Conservation (phyloP, 768 basidiomycete genomes). For the Boletus coccyginus region DNA sequence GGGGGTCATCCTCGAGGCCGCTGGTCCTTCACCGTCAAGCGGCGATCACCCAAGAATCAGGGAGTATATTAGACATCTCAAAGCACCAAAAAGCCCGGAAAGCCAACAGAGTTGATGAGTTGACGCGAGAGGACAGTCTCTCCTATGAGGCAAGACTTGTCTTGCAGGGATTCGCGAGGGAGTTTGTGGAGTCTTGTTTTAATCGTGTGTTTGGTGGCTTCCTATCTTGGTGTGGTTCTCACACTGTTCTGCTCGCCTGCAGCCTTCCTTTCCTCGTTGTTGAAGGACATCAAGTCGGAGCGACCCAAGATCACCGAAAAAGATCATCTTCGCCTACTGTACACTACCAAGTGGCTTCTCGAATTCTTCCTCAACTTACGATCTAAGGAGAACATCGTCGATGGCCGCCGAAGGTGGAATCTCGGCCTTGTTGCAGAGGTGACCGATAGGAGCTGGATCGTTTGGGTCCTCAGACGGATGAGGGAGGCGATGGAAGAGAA, state of each 20-base stretch:
- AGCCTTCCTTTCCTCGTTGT: slow-evolving; percentile 84
- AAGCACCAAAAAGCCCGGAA: slow-evolving; percentile 63
- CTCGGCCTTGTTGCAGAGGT: slow-evolving; percentile 82
- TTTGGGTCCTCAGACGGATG: slow-evolving; percentile 90
- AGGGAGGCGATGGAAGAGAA: slow-evolving; percentile 87
- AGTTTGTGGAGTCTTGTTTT: slow-evolving; percentile 82
- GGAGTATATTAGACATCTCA: slow-evolving; percentile 66
- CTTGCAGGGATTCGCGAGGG: slow-evolving; percentile 65
- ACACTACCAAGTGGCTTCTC: slow-evolving; percentile 87
- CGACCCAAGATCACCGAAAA: slow-evolving; percentile 91
- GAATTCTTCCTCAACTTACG: slow-evolving; percentile 75
- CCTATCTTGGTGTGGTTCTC: slow-evolving; percentile 14
- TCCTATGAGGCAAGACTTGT: slow-evolving; percentile 59
- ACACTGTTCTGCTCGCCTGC: slow-evolving; percentile 12
- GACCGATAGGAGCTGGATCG: slow-evolving; percentile 81
- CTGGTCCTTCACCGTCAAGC: slow-evolving; percentile 84
- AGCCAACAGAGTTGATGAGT: slow-evolving; percentile 60
- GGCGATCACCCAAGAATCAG: slow-evolving; percentile 68
- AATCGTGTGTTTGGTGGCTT: slow-evolving; percentile 61
- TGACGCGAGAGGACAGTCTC: slow-evolving; percentile 65
- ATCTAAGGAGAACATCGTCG: slow-evolving; percentile 34
- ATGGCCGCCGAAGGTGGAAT: slow-evolving; percentile 44
- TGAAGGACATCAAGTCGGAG: slow-evolving; percentile 94
- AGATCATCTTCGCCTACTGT: slow-evolving; percentile 87
- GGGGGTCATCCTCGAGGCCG: slow-evolving; percentile 41